Percentiles rank a stretch among this genome's conserved stretches.
phyloP scores from a whole-genome alignment of 495 filamentous ascomycete species.

The Penicillium paxilli region DNA sequence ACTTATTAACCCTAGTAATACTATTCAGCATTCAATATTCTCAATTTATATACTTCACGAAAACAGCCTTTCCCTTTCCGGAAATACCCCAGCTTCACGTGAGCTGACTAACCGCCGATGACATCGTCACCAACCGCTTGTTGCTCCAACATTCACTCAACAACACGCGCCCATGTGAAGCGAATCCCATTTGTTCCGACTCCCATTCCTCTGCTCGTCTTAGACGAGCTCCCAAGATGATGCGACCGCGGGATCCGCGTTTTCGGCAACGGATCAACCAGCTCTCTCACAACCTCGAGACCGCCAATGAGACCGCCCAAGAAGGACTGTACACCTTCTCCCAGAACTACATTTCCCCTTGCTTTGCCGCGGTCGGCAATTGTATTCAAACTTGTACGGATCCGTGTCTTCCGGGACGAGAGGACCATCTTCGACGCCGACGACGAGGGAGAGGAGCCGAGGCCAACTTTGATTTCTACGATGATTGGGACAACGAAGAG shows the following conservation, averaged over 20 bases:
- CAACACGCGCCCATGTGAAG: conserved; percentile 16
- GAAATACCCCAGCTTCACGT: conserved; percentile 25
- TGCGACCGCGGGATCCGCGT: conserved; percentile 82
- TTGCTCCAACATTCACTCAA: not conserved
- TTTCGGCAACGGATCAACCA: conserved; percentile 92
- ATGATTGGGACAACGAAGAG: conserved; percentile 89
- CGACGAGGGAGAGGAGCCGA: conserved; percentile 72
- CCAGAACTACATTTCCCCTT: conserved; percentile 81
- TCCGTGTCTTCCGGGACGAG: conserved; percentile 70
- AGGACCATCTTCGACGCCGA: conserved; percentile 70
- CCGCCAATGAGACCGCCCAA: conserved; percentile 87
- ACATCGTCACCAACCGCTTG: conserved; percentile 18
- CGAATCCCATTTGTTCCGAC: not conserved
- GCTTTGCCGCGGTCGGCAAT: conserved; percentile 63
- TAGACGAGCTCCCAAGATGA: conserved; percentile 34
- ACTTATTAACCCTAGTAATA: too few relatives aligned
- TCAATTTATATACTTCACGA: not conserved
- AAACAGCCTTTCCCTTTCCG: not conserved
- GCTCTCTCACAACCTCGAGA: conserved; percentile 87
- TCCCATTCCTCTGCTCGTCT: not conserved
- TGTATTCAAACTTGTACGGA: conserved; percentile 69
- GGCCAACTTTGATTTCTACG: conserved; percentile 94
- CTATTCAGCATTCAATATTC: too few relatives aligned
- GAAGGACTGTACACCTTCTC: conserved; percentile 85
- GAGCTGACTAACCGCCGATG: conserved; percentile 28